Conservation (phyloP, 495 filamentous ascomycete genomes). For the Acidomyces sp. region DNA sequence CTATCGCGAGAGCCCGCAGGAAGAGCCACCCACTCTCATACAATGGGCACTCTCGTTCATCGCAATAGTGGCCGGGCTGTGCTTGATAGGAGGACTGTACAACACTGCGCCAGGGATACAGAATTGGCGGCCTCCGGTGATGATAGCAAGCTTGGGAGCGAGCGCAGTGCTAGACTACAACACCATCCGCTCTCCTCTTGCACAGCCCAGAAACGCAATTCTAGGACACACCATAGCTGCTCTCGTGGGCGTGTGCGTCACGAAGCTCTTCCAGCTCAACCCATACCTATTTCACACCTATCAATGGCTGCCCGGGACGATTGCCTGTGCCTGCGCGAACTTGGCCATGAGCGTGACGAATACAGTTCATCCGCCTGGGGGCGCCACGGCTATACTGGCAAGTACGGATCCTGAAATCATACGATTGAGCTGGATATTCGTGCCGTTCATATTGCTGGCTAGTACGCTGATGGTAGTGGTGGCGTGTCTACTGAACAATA, state of each 20-base stretch:
- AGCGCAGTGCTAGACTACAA: slow-evolving; percentile 30
- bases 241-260: slow-evolving; percentile 49
- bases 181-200: slow-evolving; percentile 59
- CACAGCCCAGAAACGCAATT: slow-evolving; percentile 68
- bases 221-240: slow-evolving; percentile 59
- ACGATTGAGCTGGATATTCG: slow-evolving; percentile 58
- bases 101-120: slow-evolving; percentile 16
- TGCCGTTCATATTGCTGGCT: slow-evolving; percentile 55
- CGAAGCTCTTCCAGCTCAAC: slow-evolving; percentile 58
- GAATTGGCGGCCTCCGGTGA: slow-evolving; percentile 18
- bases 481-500: slow-evolving; percentile 61
- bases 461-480: slow-evolving; percentile 50
- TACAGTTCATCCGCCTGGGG: slow-evolving; percentile 77
- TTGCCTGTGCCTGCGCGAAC: slow-evolving; percentile 57
- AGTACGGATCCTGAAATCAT: slow-evolving; percentile 45
- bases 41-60: slow-evolving; percentile 21
- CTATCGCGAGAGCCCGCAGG: slow-evolving; percentile 18
- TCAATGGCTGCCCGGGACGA: slow-evolving; percentile 54
- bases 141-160: slow-evolving; percentile 24
- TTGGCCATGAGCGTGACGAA: slow-evolving; percentile 62
- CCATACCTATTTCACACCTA: slow-evolving; percentile 34
- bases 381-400: slow-evolving; percentile 72
- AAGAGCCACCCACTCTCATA: slow-evolving; percentile 21
- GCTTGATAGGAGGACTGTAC: slow-evolving; percentile 21
- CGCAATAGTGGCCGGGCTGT: slow-evolving; percentile 24